Evolutionary conservation across 176 grass and related monocot genomes (phyloP), one percentile per base, ranked within the genome.

Genomic region (Rhynchospora breviuscula): DNA sequence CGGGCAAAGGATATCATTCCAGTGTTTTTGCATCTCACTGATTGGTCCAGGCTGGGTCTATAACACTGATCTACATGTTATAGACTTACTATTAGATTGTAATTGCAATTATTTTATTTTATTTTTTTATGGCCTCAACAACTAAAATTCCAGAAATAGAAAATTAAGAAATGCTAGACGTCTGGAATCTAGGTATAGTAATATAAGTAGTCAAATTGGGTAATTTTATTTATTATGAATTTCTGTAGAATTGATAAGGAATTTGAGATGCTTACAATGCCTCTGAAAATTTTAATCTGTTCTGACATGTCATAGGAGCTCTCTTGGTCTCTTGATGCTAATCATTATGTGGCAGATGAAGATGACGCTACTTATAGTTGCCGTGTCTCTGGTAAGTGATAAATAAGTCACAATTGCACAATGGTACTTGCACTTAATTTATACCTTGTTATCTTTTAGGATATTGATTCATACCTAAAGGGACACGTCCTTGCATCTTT

Each of bases 311-410:
- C 87, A 57, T 90, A 98, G 95, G 88, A 91, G 67, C 87, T 87
- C 84, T 91, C 77, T 54, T 98, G 95, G 95, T 91, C 88, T 35
- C 62, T 79, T 86, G 95, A 98, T 91, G 92, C 89, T 90, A 98
- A 98, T 84, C 92, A 90, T 78, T 98, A 91, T 82, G 92, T 98
- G 85, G 92, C 95, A 59, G 95, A 98, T 87, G 95, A 98, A 85
- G 92, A 98, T 86, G 95, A 98, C 77, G 75, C 71, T 46, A 98
- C 92, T 81, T 98, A 98, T 77, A 98, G 89, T 75, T 98, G 95
- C 35, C 95, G 95, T 70, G 95, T 98, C 59, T 98, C 95, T 87
- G 95, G 95, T 98, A 94, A 61, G 60, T 64, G 72, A 22, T 76
- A 17, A 53, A 76, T 76, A 10, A 47, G 29, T 76, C 48, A 31